Conservation (phyloP, 192 early-diverging fungal species). For the Backusella australiensis region DNA sequence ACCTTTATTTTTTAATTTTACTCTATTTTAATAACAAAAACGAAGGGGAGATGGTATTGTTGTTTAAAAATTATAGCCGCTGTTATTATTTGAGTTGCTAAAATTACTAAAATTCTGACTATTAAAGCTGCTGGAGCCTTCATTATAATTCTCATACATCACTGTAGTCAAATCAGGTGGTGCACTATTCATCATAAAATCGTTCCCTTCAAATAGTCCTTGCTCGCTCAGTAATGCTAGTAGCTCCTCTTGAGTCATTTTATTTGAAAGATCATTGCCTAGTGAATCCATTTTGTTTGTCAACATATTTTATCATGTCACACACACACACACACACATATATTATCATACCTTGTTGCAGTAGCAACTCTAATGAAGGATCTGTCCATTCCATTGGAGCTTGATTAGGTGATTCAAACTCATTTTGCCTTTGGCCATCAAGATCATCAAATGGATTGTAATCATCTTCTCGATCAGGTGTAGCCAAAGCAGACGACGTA, state of each 20-base stretch:
- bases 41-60: neutral
- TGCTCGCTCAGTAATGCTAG: conserved; percentile 7
- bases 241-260: conserved; percentile 8
- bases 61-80: neutral
- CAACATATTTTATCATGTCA: neutral
- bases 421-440: neutral
- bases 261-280: neutral
- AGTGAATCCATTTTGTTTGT: neutral
- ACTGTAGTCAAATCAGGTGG: conserved; percentile 6
- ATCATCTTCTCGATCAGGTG: conserved; percentile 28
- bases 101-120: neutral
- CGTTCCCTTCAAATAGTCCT: neutral
- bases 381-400: conserved; percentile 20
- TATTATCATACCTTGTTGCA: conserved; percentile 7
- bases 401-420: conserved; percentile 4
- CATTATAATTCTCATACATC: neutral
- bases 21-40: neutral
- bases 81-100: neutral
- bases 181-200: conserved; percentile 2
- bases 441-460: conserved; percentile 30
- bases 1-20: neutral
- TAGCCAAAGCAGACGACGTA: conserved; percentile 27
- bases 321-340: neutral
- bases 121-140: neutral
- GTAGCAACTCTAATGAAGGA: conserved; percentile 5